phyloP scores from a whole-genome alignment of 345 rosid species.

The Ceriops decandra region DNA sequence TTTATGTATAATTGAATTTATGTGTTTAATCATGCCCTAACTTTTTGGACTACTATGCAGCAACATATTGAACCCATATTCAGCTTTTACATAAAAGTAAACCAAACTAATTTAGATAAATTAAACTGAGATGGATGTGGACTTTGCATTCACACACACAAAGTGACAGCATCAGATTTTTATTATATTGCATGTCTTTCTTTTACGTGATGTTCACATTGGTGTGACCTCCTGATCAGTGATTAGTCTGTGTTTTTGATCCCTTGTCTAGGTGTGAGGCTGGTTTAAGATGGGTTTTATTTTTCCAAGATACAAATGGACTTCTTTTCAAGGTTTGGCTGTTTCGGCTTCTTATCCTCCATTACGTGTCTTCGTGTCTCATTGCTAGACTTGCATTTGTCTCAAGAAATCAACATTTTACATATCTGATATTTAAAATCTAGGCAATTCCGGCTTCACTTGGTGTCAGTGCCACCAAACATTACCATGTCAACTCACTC shows the following conservation, averaged over 20 bases:
- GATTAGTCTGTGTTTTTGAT: background rate
- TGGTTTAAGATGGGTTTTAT: constrained; percentile 83
- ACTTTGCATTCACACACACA: constrained; percentile 2
- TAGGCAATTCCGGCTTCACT: constrained; percentile 94
- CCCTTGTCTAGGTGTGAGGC: constrained; percentile 56
- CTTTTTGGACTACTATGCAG: background rate
- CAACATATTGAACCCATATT: background rate
- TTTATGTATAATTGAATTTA: background rate
- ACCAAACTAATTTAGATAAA: background rate
- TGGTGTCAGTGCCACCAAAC: constrained; percentile 84
- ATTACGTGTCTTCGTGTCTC: background rate
- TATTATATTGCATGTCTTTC: background rate
- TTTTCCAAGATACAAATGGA: constrained; percentile 99
- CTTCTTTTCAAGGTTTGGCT: constrained; percentile 82
- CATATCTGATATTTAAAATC: background rate
- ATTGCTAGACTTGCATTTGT: constrained; percentile 8
- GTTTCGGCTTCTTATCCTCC: constrained; percentile 7
- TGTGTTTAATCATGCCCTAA: background rate
- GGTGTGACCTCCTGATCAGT: background rate
- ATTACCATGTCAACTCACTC: constrained; percentile 92
- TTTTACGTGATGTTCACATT: constrained; percentile 7
- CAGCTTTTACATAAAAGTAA: too few species aligned
- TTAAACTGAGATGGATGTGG: background rate
- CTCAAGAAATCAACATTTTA: constrained; percentile 6
- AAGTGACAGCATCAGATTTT: background rate